phyloP scores from a whole-genome alignment of 1,284 basidiomycete genomes.

The Jaminaea rosea region DNA sequence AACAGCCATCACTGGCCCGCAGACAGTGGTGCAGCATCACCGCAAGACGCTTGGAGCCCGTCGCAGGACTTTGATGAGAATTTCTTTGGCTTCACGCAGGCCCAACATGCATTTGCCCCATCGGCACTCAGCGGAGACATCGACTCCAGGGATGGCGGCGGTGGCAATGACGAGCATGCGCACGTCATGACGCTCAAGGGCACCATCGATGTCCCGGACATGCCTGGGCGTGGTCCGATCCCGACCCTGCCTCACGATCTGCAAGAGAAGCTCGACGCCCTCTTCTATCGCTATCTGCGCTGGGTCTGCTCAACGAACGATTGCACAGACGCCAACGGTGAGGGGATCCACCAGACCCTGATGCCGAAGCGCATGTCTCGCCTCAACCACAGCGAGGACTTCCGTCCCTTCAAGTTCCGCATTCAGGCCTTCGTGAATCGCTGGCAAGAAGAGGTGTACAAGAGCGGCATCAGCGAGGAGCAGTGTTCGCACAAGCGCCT shows the following conservation, averaged over 20 bases:
- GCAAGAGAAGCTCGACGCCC: conserved; percentile 68
- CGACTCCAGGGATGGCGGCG: too few species aligned
- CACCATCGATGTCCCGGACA: not conserved
- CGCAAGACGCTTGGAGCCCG: not conserved
- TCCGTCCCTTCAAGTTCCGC: conserved; percentile 96
- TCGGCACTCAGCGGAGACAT: too few species aligned
- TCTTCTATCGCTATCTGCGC: conserved; percentile 85
- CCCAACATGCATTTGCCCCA: too few species aligned
- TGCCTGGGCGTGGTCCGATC: not conserved
- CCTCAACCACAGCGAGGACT: conserved; percentile 72
- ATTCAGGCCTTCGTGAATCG: conserved; percentile 97
- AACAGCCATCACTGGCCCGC: not conserved
- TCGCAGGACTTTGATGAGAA: not conserved
- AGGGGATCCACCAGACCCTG: conserved; percentile 92
- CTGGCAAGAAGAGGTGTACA: conserved; percentile 76
- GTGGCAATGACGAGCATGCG: not conserved
- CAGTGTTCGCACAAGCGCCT: conserved; percentile 52
- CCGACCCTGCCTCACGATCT: conserved; percentile 55
- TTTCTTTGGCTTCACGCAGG: too few species aligned
- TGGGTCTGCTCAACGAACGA: conserved; percentile 85
- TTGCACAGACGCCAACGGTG: conserved; percentile 82
- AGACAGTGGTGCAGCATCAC: not conserved
- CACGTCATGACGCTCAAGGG: conserved; percentile 1
- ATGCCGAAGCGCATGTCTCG: conserved; percentile 60
- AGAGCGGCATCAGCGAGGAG: conserved; percentile 51